A percentile compares a stretch with the other conserved stretches of the same genome.
Evolutionary conservation across 2,329 filamentous ascomycete genomes (phyloP).

Genomic region (Raffaelea ambrosiae): DNA sequence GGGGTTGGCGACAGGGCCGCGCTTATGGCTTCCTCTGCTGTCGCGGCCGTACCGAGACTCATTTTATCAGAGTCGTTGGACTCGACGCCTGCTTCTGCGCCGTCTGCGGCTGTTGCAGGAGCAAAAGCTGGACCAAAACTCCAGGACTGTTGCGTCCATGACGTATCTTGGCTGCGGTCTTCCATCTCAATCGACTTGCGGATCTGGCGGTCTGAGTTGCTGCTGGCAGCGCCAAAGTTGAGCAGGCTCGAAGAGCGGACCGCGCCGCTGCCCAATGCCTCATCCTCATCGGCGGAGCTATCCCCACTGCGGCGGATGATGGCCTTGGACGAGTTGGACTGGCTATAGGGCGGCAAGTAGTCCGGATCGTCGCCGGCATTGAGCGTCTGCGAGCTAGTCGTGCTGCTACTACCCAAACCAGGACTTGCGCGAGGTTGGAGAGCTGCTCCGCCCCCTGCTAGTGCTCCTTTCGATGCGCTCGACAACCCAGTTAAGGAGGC

Average conservation of each 20-base stretch:
- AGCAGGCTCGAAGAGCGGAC: conserved; percentile 1
- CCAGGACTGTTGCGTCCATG: conserved; percentile 28
- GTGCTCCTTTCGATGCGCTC: conserved; percentile 74
- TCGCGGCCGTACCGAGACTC: conserved; percentile 3
- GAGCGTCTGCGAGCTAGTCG: conserved; percentile 11
- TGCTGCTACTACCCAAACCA: conserved; percentile 41
- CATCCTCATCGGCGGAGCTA: neutral
- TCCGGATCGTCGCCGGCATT: conserved; percentile 22
- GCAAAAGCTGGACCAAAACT: conserved; percentile 26
- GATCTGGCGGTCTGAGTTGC: conserved; percentile 16
- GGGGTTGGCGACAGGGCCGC: conserved; percentile 5
- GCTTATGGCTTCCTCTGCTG: too few species aligned
- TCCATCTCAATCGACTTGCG: conserved; percentile 38
- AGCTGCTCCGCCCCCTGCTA: conserved; percentile 71
- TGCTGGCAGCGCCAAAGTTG: conserved; percentile 11
- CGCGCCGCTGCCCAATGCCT: neutral
- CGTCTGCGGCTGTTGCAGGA: too few species aligned
- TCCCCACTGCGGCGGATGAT: neutral
- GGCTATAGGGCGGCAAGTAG: neutral
- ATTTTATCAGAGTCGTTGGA: conserved; percentile 2
- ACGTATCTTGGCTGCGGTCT: conserved; percentile 28
- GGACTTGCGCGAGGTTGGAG: conserved; percentile 50
- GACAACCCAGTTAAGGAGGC: conserved; percentile 85
- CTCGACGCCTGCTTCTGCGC: neutral
- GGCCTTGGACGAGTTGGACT: too few species aligned